Evolutionary conservation across 345 rosid genomes (phyloP), one percentile per base, ranked within the genome.

Genomic region (Eucalyptus grandis): DNA sequence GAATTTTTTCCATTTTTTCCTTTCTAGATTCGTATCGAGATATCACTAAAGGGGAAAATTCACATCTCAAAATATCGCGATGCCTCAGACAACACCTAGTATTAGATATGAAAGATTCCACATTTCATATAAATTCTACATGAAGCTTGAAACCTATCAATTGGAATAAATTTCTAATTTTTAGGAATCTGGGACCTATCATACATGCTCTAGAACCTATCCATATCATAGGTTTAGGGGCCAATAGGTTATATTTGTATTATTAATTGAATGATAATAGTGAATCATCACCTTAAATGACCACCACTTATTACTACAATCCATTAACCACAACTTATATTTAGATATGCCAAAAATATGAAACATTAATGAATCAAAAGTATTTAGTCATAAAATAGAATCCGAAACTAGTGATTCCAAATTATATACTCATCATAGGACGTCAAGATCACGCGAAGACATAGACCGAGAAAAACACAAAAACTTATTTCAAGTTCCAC

Each of bases 291-390:
- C 1, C 3, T 56, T 56, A 0, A 56, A 56, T 24, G 27, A 2
- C 13, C 2, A 9, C 5, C 1, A 56, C 6, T 56, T 56, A 0
- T 0, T 53, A 0, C 0, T 22, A 56, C 0, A 22, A 22, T 56
- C 0, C 1, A 56, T 56, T 4, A 5, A 56, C 13, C 3, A 56
- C 27, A 10, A 56, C 12, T 56, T 24, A 56, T 56, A 24, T 56
- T 56, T 56, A 24, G 1, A 56, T 13, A 24, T 0, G 2, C 4
- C 0, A 56, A 56, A 56, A 24, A 22, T 24, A 56, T 56, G 30
- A 56, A 56, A 24, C 3, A 24, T 10, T 24, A 56, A 56, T 56
- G 9, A 56, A 56, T 24, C 1, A 56, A 56, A 56, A 56, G 6
- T 26, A 22, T 56, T 53, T 1, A 8, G 2, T 21, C 26, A 53